These are phyloP conservation scores for Mimosa bimucronata DNA, from an alignment of 306 rosid genomes.

Conservation along the genomic window DNA sequence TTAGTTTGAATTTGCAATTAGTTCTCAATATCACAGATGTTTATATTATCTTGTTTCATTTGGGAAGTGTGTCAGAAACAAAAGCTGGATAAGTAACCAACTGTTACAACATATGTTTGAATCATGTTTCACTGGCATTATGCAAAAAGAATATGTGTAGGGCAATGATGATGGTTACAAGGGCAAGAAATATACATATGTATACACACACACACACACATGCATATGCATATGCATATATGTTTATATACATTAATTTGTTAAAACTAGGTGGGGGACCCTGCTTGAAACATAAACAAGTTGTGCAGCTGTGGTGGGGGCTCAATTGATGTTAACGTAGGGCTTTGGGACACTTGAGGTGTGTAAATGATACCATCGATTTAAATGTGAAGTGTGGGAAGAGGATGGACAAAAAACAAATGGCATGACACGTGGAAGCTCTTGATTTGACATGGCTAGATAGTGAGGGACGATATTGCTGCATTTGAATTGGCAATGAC, in stretches of 20 bases:
- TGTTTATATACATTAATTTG: slow-evolving; percentile 10
- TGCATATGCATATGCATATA: no score
- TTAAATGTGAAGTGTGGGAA: slow-evolving; percentile 1
- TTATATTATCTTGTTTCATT: background rate
- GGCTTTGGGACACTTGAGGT: slow-evolving; percentile 32
- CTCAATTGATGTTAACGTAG: slow-evolving; percentile 64
- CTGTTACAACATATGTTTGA: slow-evolving; percentile 10
- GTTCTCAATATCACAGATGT: background rate
- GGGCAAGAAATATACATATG: slow-evolving; percentile 3
- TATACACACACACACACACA: no score
- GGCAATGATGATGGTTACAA: slow-evolving; percentile 17
- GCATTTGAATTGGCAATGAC: slow-evolving; percentile 42
- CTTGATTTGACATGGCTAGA: slow-evolving; percentile 35
- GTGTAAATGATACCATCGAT: background rate
- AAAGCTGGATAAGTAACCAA: background rate
- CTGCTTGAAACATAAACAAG: slow-evolving; percentile 38
- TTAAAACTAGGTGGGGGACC: slow-evolving; percentile 38
- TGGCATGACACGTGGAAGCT: slow-evolving; percentile 42
- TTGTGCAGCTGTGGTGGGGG: slow-evolving; percentile 37
- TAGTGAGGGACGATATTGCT: slow-evolving; percentile 30
- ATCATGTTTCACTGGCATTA: slow-evolving; percentile 16
- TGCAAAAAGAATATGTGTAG: slow-evolving; percentile 22
- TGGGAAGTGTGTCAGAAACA: slow-evolving; percentile 4
- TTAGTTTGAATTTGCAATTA: background rate
- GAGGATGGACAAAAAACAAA: slow-evolving; percentile 15